Evolutionary conservation across 169 alveolate species (phyloP), one percentile per base, ranked within the genome.

Genomic region (Babesia bovis): DNA sequence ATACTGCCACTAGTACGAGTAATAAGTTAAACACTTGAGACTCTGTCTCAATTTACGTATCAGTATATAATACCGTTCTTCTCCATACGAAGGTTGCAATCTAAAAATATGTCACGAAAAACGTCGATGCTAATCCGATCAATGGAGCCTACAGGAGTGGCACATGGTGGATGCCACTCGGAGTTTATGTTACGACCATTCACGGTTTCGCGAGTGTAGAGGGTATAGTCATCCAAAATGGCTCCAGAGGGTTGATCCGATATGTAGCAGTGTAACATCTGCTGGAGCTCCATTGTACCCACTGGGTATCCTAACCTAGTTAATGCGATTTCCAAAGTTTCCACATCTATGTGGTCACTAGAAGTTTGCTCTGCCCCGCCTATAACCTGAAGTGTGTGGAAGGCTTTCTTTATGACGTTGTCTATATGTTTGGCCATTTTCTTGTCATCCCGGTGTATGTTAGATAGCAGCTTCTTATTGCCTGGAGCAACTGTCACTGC

Each of bases 21-120:
- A n/a, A n/a, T n/a, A n/a, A n/a, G n/a, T n/a, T n/a, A n/a, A n/a
- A n/a, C 58, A 50, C 36, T 50, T 9, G 12, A 7, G 7, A 13
- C 7, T 25, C n/a, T 13, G 13, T 25, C 44, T 7, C 45, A 38
- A 38, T 38, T 35, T 52, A 7, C 26, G 1, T 12, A 4, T 50
- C 57, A 67, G 41, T 57, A 67, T 67, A 67, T 67, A 51, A 55
- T n/a, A 26, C 67, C 78, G 45, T 67, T 67, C 17, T 28, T 67
- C 44, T 71, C 69, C 13, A 71, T 58, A 4, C 73, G 7, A 23
- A 71, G 66, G 35, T 71, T 56, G 65, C 74, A 71, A 65, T 60
- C 82, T 5, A 71, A 74, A 63, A 71, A 71, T 49, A 71, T 56
- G 3, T 59, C 51, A 4, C 45, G 6, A 32, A 71, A 23, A 38